Percentiles rank a stretch among this genome's conserved stretches.
Conservation (phyloP, 164 flowering plant genomes). For the Tetrastigma voinierianum region DNA sequence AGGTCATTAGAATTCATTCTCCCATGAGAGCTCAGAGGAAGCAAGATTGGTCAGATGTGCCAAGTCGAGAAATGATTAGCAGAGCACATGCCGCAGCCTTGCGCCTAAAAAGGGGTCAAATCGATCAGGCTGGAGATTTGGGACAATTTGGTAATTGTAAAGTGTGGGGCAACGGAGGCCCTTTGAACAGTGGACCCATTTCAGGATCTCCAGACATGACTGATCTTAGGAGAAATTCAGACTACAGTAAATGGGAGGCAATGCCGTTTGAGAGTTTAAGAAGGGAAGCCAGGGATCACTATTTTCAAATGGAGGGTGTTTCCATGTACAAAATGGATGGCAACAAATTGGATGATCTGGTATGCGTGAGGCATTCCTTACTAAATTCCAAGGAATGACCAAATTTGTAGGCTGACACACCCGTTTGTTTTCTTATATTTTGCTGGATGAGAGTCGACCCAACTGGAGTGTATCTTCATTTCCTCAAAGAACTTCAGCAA, state of each 20-base stretch:
- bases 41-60: slow-evolving; percentile 92
- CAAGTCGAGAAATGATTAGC: slow-evolving; percentile 66
- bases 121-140: slow-evolving; percentile 34
- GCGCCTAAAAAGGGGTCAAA: slow-evolving; percentile 57
- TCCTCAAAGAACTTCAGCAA: not conserved
- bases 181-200: slow-evolving; percentile 45
- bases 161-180: slow-evolving; percentile 73
- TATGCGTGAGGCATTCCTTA: slow-evolving; percentile 70
- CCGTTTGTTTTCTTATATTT: not conserved
- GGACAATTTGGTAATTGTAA: slow-evolving; percentile 91
- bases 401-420: not conserved
- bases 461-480: not conserved
- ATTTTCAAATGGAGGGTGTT: slow-evolving; percentile 69
- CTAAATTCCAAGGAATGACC: slow-evolving; percentile 27
- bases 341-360: slow-evolving; percentile 89
- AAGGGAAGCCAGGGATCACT: slow-evolving; percentile 76
- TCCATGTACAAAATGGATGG: slow-evolving; percentile 96
- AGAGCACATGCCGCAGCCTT: slow-evolving; percentile 83
- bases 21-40: slow-evolving; percentile 83
- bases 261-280: slow-evolving; percentile 69
- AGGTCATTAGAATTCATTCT: slow-evolving; percentile 96
- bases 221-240: slow-evolving; percentile 65
- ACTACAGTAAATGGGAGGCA: slow-evolving; percentile 91
- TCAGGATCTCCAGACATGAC: slow-evolving; percentile 96
- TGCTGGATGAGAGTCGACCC: not conserved